Evolutionary conservation across 2,329 filamentous ascomycete genomes (phyloP), one percentile per base, ranked within the genome.

Genomic region (Gaeumannomyces tritici): DNA sequence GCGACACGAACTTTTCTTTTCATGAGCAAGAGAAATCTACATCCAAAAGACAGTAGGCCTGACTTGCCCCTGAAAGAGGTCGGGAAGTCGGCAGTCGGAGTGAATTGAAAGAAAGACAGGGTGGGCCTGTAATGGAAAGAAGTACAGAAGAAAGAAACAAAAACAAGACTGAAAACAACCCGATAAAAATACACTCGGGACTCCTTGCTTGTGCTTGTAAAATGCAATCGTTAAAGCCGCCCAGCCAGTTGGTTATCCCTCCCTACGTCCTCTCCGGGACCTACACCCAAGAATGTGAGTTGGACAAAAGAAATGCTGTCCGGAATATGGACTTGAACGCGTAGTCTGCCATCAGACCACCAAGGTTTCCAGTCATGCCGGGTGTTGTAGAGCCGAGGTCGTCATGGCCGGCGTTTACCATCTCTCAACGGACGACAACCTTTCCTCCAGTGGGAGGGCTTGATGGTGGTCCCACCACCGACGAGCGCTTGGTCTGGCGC

Each of bases 401-500:
- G 21, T n/a, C 18, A n/a, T 4, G 18, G 8, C 7, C n/a, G 42
- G 42, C 35, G 21, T 18, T 2, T 47, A 9, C 31, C 31, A n/a
- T 47, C 42, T n/a, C 42, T 51, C 42, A 51, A 8, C 21, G 42
- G 42, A 8, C 42, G 8, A 18, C 5, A 47, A 6, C 42, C 42
- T 47, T 47, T 15, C 42, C 42, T 2, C 18, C n/a, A 4, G 18
- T n/a, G 42, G 42, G 6, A 9, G 42, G 21, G 21, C 42, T 51
- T 7, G 42, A 51, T 2, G 42, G 18, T n/a, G 42, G 42, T 8
- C 42, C 42, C 21, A 51, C 42, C 42, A 51, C 42, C 11, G 42
- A 51, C 21, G 42, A 26, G 31, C 60, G 60, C 60, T 57, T 61
- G 21, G 51, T 31, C 69, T 83, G 81, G 72, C 80, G 85, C 7